Percentiles rank a stretch among this genome's conserved stretches.
phyloP scores from a whole-genome alignment of 345 rosid species.

The Boechera divaricarpa region DNA sequence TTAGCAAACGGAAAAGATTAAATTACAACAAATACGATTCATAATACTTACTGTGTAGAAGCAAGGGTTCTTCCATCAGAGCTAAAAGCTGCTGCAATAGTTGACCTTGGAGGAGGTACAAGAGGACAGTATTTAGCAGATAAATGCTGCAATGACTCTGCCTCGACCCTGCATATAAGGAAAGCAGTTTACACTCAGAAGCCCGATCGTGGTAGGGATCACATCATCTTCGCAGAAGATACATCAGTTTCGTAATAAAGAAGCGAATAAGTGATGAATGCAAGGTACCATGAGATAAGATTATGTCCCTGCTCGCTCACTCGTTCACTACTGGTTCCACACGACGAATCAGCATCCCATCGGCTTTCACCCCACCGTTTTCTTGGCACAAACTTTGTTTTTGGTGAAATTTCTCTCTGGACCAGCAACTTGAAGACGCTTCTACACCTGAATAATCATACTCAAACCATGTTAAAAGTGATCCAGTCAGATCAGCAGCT shows the following conservation, averaged over 20 bases:
- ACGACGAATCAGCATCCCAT: constrained; percentile 45
- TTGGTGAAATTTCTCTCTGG: constrained; percentile 76
- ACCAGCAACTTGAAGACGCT: constrained; percentile 67
- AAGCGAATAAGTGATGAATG: constrained; percentile 19
- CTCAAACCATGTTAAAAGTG: constrained; percentile 21
- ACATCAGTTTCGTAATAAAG: constrained; percentile 7
- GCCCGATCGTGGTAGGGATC: background rate
- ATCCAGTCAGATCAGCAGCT: constrained; percentile 31
- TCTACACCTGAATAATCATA: constrained; percentile 51
- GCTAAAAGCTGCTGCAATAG: constrained; percentile 98
- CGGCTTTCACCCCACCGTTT: constrained; percentile 67
- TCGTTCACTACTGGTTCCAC: constrained; percentile 49
- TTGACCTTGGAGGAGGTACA: constrained; percentile 95
- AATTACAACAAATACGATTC: constrained; percentile 3
- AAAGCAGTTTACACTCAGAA: constrained; percentile 1
- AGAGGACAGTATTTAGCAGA: constrained; percentile 87
- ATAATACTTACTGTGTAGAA: constrained; percentile 76
- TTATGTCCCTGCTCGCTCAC: constrained; percentile 66
- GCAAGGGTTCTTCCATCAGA: constrained; percentile 89
- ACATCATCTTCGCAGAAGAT: constrained; percentile 12
- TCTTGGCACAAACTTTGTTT: constrained; percentile 58
- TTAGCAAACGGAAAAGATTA: constrained; percentile 28
- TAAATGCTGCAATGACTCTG: constrained; percentile 75
- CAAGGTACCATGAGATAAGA: constrained; percentile 75
- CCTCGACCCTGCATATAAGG: constrained; percentile 72